phyloP scores from a whole-genome alignment of 257 asterid species.

The Solanum habrochaites region DNA sequence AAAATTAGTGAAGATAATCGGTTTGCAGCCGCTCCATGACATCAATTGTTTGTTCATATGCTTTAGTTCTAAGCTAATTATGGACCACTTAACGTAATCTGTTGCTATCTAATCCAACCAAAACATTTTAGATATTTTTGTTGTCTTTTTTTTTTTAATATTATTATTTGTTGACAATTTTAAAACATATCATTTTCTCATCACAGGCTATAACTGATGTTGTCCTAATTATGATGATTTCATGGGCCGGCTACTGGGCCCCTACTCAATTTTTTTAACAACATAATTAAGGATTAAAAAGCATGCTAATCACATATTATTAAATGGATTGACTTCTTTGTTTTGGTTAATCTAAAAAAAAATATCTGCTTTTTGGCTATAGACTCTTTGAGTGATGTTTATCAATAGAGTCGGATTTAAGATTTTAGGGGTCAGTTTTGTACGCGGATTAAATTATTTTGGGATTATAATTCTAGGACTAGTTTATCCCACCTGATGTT shows the following conservation, averaged over 20 bases:
- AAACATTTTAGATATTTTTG: constrained; percentile 5
- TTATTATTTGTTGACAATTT: not conserved
- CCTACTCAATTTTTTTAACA: constrained; percentile 21
- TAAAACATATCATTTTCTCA: constrained; percentile 32
- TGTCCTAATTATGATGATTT: constrained; percentile 46
- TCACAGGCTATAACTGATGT: constrained; percentile 12
- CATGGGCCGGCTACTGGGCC: constrained; percentile 71
- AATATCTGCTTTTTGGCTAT: not conserved
- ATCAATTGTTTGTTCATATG: constrained; percentile 23
- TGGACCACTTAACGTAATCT: constrained; percentile 4
- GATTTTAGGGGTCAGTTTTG: not conserved
- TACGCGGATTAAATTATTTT: not conserved
- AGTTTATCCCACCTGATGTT: not conserved
- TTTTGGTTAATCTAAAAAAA: not conserved
- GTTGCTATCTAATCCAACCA: not conserved
- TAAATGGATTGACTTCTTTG: not conserved
- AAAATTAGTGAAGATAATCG: not conserved
- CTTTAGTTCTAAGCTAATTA: constrained; percentile 14
- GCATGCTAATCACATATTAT: not conserved
- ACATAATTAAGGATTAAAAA: constrained; percentile 12
- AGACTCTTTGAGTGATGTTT: not conserved
- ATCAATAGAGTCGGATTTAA: not conserved
- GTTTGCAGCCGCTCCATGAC: constrained; percentile 20
- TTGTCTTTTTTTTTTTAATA: not conserved
- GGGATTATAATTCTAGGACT: not conserved